Conservation (phyloP, 352 stramenopile genomes). For the Phytopythium litorale region DNA sequence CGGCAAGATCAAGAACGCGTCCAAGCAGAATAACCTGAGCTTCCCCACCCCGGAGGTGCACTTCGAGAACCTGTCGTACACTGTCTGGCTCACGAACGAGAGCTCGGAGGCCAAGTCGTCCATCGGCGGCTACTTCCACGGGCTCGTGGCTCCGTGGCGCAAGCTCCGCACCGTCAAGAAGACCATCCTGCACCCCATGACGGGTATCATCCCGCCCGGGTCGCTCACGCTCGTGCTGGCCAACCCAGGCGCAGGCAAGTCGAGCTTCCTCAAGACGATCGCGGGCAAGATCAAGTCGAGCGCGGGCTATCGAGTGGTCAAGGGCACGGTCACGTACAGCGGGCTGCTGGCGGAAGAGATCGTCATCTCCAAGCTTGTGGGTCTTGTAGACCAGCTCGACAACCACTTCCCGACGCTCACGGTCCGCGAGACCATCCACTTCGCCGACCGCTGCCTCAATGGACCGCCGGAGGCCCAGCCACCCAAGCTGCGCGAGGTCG, state of each 20-base stretch:
- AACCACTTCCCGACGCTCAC: constrained; percentile 87
- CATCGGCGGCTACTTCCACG: constrained; percentile 25
- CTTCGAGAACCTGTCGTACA: constrained; percentile 54
- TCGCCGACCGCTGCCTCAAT: constrained; percentile 87
- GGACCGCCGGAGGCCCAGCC: constrained; percentile 20
- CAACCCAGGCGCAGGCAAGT: constrained; percentile 53
- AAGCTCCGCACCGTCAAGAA: constrained; percentile 32
- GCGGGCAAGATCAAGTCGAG: constrained; percentile 52
- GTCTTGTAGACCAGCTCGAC: constrained; percentile 62
- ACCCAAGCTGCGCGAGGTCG: constrained; percentile 46
- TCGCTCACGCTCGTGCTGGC: constrained; percentile 55
- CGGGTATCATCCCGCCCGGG: constrained; percentile 54
- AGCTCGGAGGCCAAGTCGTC: constrained; percentile 28
- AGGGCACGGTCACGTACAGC: constrained; percentile 29
- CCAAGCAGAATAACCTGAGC: constrained; percentile 44
- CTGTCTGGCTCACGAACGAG: constrained; percentile 31
- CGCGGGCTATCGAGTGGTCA: constrained; percentile 9
- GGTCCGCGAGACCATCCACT: constrained; percentile 91
- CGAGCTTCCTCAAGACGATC: constrained; percentile 64
- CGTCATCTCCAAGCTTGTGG: constrained; percentile 36
- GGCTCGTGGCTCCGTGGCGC: constrained; percentile 32
- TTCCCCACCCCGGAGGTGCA: constrained; percentile 53
- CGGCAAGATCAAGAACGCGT: constrained; percentile 35
- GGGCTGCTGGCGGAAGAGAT: constrained; percentile 25
- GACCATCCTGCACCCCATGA: constrained; percentile 58